A percentile compares a stretch with the other conserved stretches of the same genome.
Conservation (phyloP, 1,139 yeast species). For the Zhuliangozyma blackwelliae region DNA sequence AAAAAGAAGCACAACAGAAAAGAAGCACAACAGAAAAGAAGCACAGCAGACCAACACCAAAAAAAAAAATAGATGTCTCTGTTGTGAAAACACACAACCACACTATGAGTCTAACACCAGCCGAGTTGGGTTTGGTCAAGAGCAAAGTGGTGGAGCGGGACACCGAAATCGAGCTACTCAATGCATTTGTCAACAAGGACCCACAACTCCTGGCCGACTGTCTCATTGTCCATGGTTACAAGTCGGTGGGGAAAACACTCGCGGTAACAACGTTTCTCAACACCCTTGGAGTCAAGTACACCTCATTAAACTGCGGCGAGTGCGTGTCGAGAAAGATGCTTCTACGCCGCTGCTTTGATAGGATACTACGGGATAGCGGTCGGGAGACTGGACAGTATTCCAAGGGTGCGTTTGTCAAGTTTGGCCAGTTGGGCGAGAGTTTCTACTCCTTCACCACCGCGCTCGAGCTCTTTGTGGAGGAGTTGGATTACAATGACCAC, state of each 20-base stretch:
- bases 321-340: constrained; percentile 34
- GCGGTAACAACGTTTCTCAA: constrained; percentile 26
- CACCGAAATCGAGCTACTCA: constrained; percentile 20
- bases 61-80: constrained; percentile 7
- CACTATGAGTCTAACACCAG: constrained; percentile 9
- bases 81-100: too few species aligned
- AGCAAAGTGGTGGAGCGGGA: constrained; percentile 15
- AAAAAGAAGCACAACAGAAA: neutral
- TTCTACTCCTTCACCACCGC: constrained; percentile 43
- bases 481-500: constrained; percentile 27
- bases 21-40: neutral
- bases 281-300: constrained; percentile 17
- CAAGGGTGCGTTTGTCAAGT: constrained; percentile 12
- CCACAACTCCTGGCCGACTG: constrained; percentile 21
- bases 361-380: constrained; percentile 27
- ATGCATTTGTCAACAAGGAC: constrained; percentile 21
- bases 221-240: constrained; percentile 38
- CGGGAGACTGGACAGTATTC: constrained; percentile 10
- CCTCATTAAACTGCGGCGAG: constrained; percentile 37
- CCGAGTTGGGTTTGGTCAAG: constrained; percentile 6
- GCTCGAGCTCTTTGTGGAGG: constrained; percentile 33
- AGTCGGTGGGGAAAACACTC: constrained; percentile 37
- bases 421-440: constrained; percentile 35
- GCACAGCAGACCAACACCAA: neutral
- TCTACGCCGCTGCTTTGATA: constrained; percentile 33